Evolutionary conservation across 768 basidiomycete species (phyloP), one percentile per base, ranked within the genome.

Genomic region (Trametes gibbosa): DNA sequence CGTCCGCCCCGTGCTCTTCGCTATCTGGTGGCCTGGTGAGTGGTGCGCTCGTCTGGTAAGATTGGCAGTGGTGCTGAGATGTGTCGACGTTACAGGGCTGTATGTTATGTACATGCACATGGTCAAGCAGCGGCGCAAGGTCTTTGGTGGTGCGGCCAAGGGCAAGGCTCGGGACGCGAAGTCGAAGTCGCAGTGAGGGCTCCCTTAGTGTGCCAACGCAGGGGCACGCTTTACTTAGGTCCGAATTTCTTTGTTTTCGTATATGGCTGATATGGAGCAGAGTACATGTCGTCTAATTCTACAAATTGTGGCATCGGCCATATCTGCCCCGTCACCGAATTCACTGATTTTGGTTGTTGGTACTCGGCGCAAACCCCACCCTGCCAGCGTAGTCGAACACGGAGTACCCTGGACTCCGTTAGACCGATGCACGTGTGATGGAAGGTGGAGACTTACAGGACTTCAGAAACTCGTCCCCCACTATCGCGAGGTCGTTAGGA

Each of bases 1-100:
- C 61, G 63, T 79, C 59, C 81, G 86, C 10, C 81, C 79, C 1
- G 70, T 70, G 0, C 73, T 95, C 64, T 92, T 95, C 73, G 57
- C 81, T 13, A 77, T 86, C 35, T 98, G 96, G 95, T 93, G 92
- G 83, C 93, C 93, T 45, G 84, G 95, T 96, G 68, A 66, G 80
- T 76, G 25, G 41, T 16, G n/a, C 8, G 45, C 50, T 45, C 27
- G 49, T 25, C 32, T 63, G 19, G 59, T 14, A 45, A 16, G 23
- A 13, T 24, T 40, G 58, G 23, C 24, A 25, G 13, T 27, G 17
- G 41, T 23, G 39, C 50, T 47, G 49, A 41, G 32, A 17, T 52
- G 27, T 29, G 45, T 49, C 53, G 59, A 51, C 24, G 7, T 50
- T 45, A 24, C 51, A 52, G 63, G 42, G 10, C 71, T 85, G 47